phyloP scores from a whole-genome alignment of 495 filamentous ascomycete genomes.

The Wilcoxina mikolae region DNA sequence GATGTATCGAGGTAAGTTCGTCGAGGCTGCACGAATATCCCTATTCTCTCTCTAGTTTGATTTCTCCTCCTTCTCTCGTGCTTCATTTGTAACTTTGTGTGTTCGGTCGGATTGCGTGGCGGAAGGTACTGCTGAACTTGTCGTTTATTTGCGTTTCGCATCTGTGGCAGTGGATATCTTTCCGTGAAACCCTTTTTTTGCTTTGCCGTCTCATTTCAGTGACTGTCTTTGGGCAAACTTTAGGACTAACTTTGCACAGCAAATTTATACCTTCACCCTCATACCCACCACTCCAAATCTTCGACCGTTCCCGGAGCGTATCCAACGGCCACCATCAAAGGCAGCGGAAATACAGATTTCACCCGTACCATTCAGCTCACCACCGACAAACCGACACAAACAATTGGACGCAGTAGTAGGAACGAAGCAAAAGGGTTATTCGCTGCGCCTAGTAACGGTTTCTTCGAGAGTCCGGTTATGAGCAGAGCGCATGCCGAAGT shows the following conservation, averaged over 20 bases:
- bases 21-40: background rate
- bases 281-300: conserved; percentile 18
- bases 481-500: conserved; percentile 27
- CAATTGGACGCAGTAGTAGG: conserved; percentile 26
- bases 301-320: conserved; percentile 21
- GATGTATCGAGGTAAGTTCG: background rate
- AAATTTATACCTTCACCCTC: conserved; percentile 23
- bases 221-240: background rate
- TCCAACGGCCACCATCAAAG: conserved; percentile 16
- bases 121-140: too few species aligned
- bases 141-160: too few species aligned
- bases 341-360: conserved; percentile 17
- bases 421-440: conserved; percentile 25
- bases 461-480: conserved; percentile 29
- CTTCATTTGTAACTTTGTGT: background rate
- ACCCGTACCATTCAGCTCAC: conserved; percentile 23
- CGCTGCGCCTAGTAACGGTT: conserved; percentile 26
- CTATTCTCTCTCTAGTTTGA: background rate
- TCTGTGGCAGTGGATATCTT: too few species aligned
- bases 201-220: too few species aligned
- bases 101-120: too few species aligned
- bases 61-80: background rate
- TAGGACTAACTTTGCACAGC: conserved; percentile 10
- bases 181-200: too few species aligned
- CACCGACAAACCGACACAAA: conserved; percentile 18